Evolutionary conservation across 306 rosid species (phyloP).

Genomic region (Begonia masoniana): DNA sequence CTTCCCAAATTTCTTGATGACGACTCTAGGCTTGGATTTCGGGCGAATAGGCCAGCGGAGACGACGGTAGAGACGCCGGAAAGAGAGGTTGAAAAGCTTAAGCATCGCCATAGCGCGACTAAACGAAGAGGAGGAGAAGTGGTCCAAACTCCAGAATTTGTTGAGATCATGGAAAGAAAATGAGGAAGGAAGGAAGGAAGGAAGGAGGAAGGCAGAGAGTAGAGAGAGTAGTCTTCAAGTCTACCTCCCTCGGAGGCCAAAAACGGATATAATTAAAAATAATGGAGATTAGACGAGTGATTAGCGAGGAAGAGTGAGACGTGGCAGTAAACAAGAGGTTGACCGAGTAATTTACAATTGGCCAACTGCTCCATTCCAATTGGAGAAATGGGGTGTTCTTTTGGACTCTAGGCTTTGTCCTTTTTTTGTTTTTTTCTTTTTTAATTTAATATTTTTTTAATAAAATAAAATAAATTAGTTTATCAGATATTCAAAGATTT

Average conservation of each 20-base stretch:
- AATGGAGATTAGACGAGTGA: neutral
- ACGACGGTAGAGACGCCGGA: constrained; percentile 50
- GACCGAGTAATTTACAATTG: constrained; percentile 3
- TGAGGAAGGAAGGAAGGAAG: constrained; percentile 6
- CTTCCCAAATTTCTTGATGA: constrained; percentile 29
- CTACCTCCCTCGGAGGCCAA: constrained; percentile 1
- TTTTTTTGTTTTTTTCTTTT: neutral
- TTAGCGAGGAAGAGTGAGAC: constrained; percentile 16
- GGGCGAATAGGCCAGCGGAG: constrained; percentile 52
- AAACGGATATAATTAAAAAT: neutral
- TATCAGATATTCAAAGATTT: too few relatives aligned
- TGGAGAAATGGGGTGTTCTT: neutral
- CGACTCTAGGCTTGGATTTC: constrained; percentile 28
- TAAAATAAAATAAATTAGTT: neutral
- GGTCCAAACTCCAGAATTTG: neutral
- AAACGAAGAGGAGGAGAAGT: constrained; percentile 8
- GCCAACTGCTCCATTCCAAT: constrained; percentile 15
- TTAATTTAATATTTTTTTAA: neutral
- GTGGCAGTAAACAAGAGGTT: constrained; percentile 19
- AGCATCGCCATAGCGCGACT: constrained; percentile 31
- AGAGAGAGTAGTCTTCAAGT: constrained; percentile 16
- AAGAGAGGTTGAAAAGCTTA: constrained; percentile 29
- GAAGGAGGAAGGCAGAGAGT: constrained; percentile 6
- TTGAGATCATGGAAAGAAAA: neutral
- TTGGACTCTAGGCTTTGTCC: neutral